These are phyloP conservation scores for Corylus americana DNA, from an alignment of 306 rosid species.

Conservation along the genomic window DNA sequence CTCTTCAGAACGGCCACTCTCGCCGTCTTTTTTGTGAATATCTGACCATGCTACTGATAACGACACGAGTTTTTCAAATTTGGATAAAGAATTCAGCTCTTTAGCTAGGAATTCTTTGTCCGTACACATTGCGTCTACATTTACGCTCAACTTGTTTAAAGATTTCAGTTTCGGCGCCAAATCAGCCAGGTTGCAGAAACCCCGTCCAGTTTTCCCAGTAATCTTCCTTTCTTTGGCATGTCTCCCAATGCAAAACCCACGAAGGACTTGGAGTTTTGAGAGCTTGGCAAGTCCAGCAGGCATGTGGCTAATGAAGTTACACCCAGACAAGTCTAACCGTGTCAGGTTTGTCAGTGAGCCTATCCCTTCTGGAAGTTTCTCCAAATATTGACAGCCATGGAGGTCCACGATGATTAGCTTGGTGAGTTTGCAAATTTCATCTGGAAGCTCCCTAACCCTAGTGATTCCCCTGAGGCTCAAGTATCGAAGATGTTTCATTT, in stretches of 20 bases:
- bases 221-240: no score
- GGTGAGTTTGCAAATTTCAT: constrained; percentile 19
- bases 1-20: no score
- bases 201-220: no score
- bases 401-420: constrained; percentile 28
- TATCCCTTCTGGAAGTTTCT: constrained; percentile 22
- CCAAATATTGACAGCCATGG: constrained; percentile 22
- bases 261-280: constrained; percentile 21
- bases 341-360: constrained; percentile 27
- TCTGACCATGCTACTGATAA: constrained; percentile 21
- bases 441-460: constrained; percentile 2
- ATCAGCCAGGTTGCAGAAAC: constrained; percentile 4
- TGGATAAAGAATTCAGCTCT: not conserved
- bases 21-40: no score
- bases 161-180: not conserved
- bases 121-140: not conserved
- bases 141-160: constrained; percentile 22
- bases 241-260: constrained; percentile 20
- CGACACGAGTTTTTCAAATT: constrained; percentile 4
- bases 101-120: not conserved
- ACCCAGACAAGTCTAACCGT: constrained; percentile 25
- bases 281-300: constrained; percentile 20
- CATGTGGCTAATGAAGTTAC: constrained; percentile 24
- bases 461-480: constrained; percentile 28
- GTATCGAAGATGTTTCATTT: constrained; percentile 21